phyloP scores from a whole-genome alignment of 345 rosid genomes.

The Clarkia xantiana region DNA sequence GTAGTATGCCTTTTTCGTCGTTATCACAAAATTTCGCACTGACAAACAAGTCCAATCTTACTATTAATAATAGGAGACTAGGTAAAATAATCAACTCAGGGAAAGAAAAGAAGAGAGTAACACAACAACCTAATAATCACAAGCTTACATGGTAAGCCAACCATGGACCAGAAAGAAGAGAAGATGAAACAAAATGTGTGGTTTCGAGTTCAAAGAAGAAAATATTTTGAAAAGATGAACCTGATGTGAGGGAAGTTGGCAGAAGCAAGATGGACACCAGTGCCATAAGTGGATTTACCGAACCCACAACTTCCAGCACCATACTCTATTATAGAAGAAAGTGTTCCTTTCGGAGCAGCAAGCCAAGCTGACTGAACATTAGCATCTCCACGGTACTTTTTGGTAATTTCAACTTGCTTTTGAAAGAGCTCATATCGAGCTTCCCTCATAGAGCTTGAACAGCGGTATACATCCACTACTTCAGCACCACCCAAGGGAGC shows the following conservation, averaged over 20 bases:
- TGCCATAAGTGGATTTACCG: conserved; percentile 42
- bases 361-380: conserved; percentile 87
- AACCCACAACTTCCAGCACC: conserved; percentile 62
- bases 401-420: conserved; percentile 61
- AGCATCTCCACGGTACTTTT: conserved; percentile 61
- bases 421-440: conserved; percentile 55
- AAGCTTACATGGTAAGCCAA: not conserved
- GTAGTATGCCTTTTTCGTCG: conserved; percentile 29
- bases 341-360: conserved; percentile 37
- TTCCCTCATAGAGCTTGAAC: conserved; percentile 26
- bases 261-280: conserved; percentile 67
- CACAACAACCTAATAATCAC: not conserved
- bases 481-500: conserved; percentile 27
- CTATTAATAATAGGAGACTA: not conserved
- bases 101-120: not conserved
- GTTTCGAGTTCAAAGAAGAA: not conserved
- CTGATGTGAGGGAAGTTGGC: conserved; percentile 43
- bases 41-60: conserved; percentile 12
- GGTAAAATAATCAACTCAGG: not conserved
- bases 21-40: conserved; percentile 31
- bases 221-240: conserved; percentile 23
- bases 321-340: conserved; percentile 27
- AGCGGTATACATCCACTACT: conserved; percentile 27
- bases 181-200: not conserved
- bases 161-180: not conserved